These are phyloP conservation scores for Aspergillus unguis DNA, from an alignment of 2,329 filamentous ascomycete species.

Conservation along the genomic window DNA sequence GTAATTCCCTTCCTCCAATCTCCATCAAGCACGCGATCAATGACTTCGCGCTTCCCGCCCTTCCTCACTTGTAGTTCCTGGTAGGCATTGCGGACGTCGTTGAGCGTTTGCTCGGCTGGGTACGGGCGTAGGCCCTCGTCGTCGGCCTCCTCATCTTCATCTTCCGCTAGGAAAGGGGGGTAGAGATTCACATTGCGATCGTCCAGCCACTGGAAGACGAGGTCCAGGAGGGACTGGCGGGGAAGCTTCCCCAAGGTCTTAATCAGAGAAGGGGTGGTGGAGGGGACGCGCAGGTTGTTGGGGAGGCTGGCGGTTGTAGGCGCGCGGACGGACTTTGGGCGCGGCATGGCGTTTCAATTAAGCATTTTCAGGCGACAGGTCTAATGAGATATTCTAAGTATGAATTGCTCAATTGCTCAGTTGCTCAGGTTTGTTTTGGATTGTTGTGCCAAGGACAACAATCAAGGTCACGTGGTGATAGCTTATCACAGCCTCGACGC, in stretches of 20 bases:
- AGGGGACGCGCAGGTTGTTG: slow-evolving; percentile 66
- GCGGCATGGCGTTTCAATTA: slow-evolving; percentile 24
- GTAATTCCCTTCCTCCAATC: slow-evolving; percentile 57
- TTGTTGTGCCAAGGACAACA: not conserved
- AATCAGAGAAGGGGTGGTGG: slow-evolving; percentile 60
- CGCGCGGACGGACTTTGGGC: slow-evolving; percentile 42
- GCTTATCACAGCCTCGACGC: not conserved
- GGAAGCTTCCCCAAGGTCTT: slow-evolving; percentile 69
- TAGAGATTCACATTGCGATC: slow-evolving; percentile 60
- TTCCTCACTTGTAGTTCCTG: slow-evolving; percentile 55
- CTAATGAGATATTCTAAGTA: too few species aligned
- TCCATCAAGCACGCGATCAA: slow-evolving; percentile 55
- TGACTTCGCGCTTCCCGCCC: slow-evolving; percentile 52
- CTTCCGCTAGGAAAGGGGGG: slow-evolving; percentile 55
- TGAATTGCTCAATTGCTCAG: not conserved
- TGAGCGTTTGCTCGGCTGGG: slow-evolving; percentile 62
- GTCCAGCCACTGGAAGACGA: slow-evolving; percentile 75
- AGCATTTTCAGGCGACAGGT: too few species aligned
- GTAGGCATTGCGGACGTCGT: slow-evolving; percentile 66
- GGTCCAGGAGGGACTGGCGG: slow-evolving; percentile 65
- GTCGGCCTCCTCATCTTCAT: slow-evolving; percentile 50
- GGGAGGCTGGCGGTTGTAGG: slow-evolving; percentile 70
- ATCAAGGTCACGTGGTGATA: not conserved
- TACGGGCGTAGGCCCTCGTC: slow-evolving; percentile 66
- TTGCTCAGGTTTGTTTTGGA: not conserved